These are phyloP conservation scores for Achlya hypogyna DNA, from an alignment of 352 stramenopile genomes.

Conservation along the genomic window DNA sequence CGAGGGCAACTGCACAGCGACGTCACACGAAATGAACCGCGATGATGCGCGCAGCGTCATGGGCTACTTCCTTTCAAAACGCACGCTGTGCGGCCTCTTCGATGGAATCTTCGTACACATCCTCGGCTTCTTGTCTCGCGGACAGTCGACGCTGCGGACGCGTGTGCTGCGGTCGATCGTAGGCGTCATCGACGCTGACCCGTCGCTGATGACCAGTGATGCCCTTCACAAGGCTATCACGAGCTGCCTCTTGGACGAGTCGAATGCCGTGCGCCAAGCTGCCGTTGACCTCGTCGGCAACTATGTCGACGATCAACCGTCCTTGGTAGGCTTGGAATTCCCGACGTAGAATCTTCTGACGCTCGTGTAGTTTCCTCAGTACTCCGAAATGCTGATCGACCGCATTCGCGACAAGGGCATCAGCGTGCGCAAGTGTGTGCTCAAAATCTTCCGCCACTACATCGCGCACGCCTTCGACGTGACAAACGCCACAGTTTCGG, in stretches of 20 bases:
- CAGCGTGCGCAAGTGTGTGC: conserved; percentile 78
- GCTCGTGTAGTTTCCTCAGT: conserved; percentile 54
- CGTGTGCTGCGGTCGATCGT: conserved; percentile 68
- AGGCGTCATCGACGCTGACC: conserved; percentile 74
- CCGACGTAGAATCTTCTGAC: neutral
- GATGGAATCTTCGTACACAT: conserved; percentile 59
- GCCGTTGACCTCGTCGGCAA: conserved; percentile 79
- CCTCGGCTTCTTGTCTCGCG: conserved; percentile 65
- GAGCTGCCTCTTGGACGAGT: conserved; percentile 65
- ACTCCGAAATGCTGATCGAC: conserved; percentile 65
- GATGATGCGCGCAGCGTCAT: conserved; percentile 39
- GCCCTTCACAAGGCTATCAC: conserved; percentile 45
- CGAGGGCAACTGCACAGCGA: neutral
- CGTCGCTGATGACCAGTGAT: conserved; percentile 70
- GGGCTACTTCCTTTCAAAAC: conserved; percentile 36
- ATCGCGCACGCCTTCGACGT: neutral
- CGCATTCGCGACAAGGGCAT: conserved; percentile 74
- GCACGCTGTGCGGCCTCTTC: conserved; percentile 62
- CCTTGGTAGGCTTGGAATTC: conserved; percentile 58
- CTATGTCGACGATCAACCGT: conserved; percentile 58
- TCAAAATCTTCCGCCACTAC: conserved; percentile 61
- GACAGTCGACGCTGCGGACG: conserved; percentile 56
- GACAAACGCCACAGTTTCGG: conserved; percentile 7
- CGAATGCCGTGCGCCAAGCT: conserved; percentile 70
- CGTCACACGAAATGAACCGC: conserved; percentile 25